Evolutionary conservation across 2,329 filamentous ascomycete genomes (phyloP), one percentile per base, ranked within the genome.

Genomic region (Trichoderma lentiforme): DNA sequence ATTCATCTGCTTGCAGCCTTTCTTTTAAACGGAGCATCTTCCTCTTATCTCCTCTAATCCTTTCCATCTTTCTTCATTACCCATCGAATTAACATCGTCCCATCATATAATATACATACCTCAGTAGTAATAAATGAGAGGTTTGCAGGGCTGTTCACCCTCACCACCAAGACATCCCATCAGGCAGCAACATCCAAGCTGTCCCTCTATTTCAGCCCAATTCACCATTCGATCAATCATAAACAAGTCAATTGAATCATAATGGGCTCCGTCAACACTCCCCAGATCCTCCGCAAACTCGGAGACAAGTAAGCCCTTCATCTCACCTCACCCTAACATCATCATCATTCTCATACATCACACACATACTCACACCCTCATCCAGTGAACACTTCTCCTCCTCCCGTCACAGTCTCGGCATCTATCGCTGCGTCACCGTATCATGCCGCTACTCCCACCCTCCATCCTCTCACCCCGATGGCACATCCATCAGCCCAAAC

Each of bases 341-440:
- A 8, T 15, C 36, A 4, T 3, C n/a, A n/a, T n/a, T n/a, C n/a
- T n/a, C n/a, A n/a, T n/a, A n/a, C n/a, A n/a, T n/a, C n/a, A n/a
- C n/a, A n/a, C n/a, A n/a, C n/a, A 64, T 32, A 51, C 51, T 51
- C 36, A 36, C 30, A 8, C 39, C 30, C 47, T 73, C 75, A 56
- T 75, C 63, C 71, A 86, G 85, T 61, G 85, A 87, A 73, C 78
- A 80, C 51, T 85, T 78, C 74, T 85, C 82, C 6, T 83, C 85
- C 3, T 80, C 83, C 6, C 83, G 85, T 2, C 85, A 87, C 73
- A 76, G 79, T 4, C 77, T 87, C 4, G 84, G 84, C 36, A 76
- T 87, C 58, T 86, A 86, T 74, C 82, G 82, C 71, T 83, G 83
- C 61, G 85, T 88, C 14, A 78, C 80, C 58, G 80, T 84, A 36